Base-by-base conservation (phyloP, 2,329 filamentous ascomycete species). In the Ilyonectria mors-panacis region DNA sequence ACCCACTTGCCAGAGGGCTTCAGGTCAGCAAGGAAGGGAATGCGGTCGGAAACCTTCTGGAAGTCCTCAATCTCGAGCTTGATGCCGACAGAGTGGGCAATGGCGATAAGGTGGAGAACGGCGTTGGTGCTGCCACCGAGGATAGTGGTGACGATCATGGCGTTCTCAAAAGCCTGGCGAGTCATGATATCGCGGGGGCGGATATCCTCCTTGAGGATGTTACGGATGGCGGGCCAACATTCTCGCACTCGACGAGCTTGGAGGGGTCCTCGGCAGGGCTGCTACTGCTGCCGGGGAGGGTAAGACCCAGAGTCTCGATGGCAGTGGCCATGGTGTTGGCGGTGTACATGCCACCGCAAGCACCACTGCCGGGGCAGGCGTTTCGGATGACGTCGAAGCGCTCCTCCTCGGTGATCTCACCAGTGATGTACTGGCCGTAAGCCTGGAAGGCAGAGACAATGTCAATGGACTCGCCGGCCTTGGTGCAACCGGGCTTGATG, bases 391-490 rank as follows among this genome's bases (percentile, higher is more conserved):
- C 95, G 82, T 98, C 96, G 81, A 94, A 97, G 59, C 96, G 92
- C 83, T 95, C 87, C 77, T 96, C 91, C 83, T 99, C 96, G 71
- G 87, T 92, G 81, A 98, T 97, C 77, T 97, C 90, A 48, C 95
- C 95, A 13, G 93, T 89, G 75, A 99, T 91, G 84, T 95, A 98
- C 80, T 98, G 94, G 28, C 96, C 96, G 78, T 98, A 98, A 6
- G 95, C 93, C 84, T 99, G 96, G 89, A 99, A 99, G 48, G 96
- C 96, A 56, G 94, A 98, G 67, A 99, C 93, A 59, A 99, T 97
- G 80, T 99, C 95, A 74, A 98, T 94, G 65, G 91, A 85, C 71
- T 92, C 86, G 74, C 95, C 93, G 57, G 88, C 88, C 76, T 85
- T 87, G 63, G 93, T 93, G 83, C 95, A 98, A 53, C 96, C 96